These are phyloP conservation scores for Sextonia rubra DNA, from an alignment of 164 flowering plant species.

Conservation along the genomic window DNA sequence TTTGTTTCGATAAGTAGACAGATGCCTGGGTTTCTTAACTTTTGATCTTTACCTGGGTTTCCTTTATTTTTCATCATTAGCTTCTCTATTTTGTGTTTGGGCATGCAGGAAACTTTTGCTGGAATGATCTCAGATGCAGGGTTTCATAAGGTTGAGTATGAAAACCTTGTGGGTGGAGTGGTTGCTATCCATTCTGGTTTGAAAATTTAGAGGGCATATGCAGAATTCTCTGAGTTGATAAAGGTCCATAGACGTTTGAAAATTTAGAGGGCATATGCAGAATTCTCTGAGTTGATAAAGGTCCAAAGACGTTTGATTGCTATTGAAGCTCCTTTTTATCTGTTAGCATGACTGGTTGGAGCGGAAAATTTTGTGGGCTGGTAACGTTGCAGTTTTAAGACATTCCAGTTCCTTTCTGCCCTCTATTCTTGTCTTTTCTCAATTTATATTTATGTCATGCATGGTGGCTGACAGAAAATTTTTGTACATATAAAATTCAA, in stretches of 20 bases:
- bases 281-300: neutral
- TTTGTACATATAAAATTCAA: too few species aligned
- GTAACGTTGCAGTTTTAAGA: too few species aligned
- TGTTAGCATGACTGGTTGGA: neutral
- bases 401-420: too few species aligned
- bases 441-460: too few species aligned
- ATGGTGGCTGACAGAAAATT: too few species aligned
- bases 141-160: constrained; percentile 91
- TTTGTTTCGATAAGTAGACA: neutral
- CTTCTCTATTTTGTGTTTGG: neutral
- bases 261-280: neutral
- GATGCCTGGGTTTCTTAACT: too few species aligned
- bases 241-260: constrained; percentile 11
- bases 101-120: constrained; percentile 76
- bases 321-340: neutral
- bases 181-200: constrained; percentile 91
- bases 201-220: constrained; percentile 24
- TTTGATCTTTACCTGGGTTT: too few species aligned
- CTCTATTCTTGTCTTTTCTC: too few species aligned
- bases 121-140: constrained; percentile 86
- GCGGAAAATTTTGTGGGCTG: neutral
- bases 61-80: too few species aligned
- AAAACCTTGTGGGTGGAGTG: constrained; percentile 88
- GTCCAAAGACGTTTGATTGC: neutral
- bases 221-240: neutral